Evolutionary conservation across 148 eudicot genomes (phyloP).

Genomic region (Polygonum maritimum): DNA sequence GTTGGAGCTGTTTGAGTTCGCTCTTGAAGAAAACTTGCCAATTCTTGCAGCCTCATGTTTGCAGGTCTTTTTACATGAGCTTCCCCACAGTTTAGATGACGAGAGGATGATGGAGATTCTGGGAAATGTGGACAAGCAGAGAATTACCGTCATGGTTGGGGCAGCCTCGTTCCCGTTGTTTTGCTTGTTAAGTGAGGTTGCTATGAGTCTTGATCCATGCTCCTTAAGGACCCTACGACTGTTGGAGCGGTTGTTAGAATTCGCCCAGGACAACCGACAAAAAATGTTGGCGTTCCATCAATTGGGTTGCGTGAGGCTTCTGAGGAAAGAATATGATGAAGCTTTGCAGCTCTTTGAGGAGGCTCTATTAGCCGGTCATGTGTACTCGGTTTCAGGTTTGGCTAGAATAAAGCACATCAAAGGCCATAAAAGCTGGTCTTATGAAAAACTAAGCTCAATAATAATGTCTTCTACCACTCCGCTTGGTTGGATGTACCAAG

Average conservation of each 20-base stretch:
- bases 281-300: conserved; percentile 67
- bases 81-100: conserved; percentile 58
- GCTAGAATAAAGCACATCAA: conserved; percentile 54
- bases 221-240: conserved; percentile 55
- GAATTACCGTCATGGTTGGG: conserved; percentile 50
- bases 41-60: conserved; percentile 85
- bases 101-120: conserved; percentile 52
- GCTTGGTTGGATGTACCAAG: conserved; percentile 96
- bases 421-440: conserved; percentile 52
- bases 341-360: conserved; percentile 58
- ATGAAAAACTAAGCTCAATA: conserved; percentile 52
- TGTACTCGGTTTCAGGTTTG: conserved; percentile 68
- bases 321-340: conserved; percentile 70
- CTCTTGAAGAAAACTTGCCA: conserved; percentile 65
- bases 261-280: conserved; percentile 52
- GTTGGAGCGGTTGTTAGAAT: conserved; percentile 56
- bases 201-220: conserved; percentile 55
- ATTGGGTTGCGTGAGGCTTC: conserved; percentile 70
- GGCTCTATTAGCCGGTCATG: conserved; percentile 64
- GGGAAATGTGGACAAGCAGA: conserved; percentile 44
- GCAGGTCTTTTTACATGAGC: conserved; percentile 80
- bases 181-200: conserved; percentile 66
- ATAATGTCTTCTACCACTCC: conserved; percentile 36
- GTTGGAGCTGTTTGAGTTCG: conserved; percentile 62
- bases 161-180: conserved; percentile 65